A percentile compares a stretch with the other conserved stretches of the same genome.
phyloP scores from a whole-genome alignment of 164 flowering plant genomes.

The Macadamia integrifolia region DNA sequence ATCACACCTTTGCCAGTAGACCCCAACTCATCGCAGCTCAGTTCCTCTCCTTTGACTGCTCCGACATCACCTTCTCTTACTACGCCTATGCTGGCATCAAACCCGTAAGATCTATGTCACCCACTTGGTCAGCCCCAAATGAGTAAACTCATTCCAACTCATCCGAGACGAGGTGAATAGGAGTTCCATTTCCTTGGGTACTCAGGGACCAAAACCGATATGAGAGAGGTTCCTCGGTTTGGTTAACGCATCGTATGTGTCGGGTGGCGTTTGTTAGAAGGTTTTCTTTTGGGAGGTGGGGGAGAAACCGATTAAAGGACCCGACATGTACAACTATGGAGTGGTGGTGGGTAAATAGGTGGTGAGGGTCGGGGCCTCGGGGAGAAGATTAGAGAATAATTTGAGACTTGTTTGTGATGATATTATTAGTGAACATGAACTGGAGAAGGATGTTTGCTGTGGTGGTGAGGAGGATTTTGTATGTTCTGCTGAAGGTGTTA shows the following conservation, averaged over 20 bases:
- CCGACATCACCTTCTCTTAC: slow-evolving; percentile 46
- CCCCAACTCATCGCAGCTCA: slow-evolving; percentile 42
- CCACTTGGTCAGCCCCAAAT: slow-evolving; percentile 39
- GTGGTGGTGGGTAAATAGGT: no score
- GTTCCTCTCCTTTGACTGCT: slow-evolving; percentile 48
- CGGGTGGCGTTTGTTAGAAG: slow-evolving; percentile 36
- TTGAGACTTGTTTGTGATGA: slow-evolving; percentile 41
- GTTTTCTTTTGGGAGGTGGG: slow-evolving; percentile 21
- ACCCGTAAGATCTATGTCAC: slow-evolving; percentile 42
- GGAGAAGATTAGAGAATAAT: slow-evolving; percentile 23
- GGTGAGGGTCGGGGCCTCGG: neutral
- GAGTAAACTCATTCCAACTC: slow-evolving; percentile 32
- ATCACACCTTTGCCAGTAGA: slow-evolving; percentile 37
- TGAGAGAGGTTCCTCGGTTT: slow-evolving; percentile 32
- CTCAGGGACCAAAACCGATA: slow-evolving; percentile 15
- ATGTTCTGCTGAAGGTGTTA: slow-evolving; percentile 42
- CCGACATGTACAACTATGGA: no score
- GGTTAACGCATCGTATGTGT: slow-evolving; percentile 49
- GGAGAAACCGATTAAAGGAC: slow-evolving; percentile 11
- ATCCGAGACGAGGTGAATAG: slow-evolving; percentile 33
- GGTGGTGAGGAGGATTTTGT: slow-evolving; percentile 36
- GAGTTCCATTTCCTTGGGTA: slow-evolving; percentile 3
- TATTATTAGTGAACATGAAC: slow-evolving; percentile 29
- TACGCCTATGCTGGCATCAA: slow-evolving; percentile 56
- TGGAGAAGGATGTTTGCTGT: neutral